phyloP scores from a whole-genome alignment of 176 grass and related monocot genomes.

The Oryza rufipogon region DNA sequence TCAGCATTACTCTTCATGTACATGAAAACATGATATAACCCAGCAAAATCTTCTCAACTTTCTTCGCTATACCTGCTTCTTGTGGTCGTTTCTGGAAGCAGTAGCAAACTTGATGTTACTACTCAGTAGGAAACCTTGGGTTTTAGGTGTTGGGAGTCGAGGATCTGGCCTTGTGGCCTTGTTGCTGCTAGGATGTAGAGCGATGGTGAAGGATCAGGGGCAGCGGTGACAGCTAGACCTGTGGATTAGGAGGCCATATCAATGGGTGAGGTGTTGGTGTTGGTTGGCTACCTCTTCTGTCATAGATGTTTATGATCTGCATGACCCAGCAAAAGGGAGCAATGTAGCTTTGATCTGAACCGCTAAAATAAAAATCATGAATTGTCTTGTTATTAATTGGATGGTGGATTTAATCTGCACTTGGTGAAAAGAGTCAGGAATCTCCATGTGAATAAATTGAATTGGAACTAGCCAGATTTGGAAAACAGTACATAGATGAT shows the following conservation, averaged over 20 bases:
- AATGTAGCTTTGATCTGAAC: background rate
- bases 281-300: background rate
- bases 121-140: background rate
- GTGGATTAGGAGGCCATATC: background rate
- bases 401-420: background rate
- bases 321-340: background rate
- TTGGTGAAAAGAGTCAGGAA: background rate
- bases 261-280: background rate
- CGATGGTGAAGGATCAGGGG: too few species aligned
- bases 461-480: too few species aligned
- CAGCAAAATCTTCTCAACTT: background rate
- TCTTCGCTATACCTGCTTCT: background rate
- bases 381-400: background rate
- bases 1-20: too few species aligned
- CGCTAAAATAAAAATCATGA: background rate
- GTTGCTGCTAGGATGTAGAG: too few species aligned
- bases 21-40: too few species aligned
- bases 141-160: background rate
- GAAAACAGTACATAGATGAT: too few species aligned
- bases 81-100: background rate
- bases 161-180: too few species aligned
- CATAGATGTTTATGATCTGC: background rate
- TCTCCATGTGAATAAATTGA: background rate
- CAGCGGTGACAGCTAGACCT: background rate
- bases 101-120: background rate